Evolutionary conservation across 768 basidiomycete genomes (phyloP).

Genomic region (Leccinellum rugosiceps): DNA sequence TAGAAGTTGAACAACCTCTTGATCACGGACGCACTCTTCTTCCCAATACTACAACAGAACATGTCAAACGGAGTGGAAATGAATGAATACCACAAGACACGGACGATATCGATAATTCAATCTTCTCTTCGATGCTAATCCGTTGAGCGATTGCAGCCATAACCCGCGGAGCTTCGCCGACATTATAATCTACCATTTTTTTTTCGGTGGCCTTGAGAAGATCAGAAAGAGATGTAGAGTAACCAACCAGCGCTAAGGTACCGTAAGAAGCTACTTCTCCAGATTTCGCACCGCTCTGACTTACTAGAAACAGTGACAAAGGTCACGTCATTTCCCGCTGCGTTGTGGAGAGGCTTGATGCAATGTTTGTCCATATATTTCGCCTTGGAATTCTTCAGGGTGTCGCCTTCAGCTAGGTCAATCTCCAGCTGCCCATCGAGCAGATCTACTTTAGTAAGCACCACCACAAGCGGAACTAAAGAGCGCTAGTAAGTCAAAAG

Average conservation of each 20-base stretch:
- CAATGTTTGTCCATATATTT: neutral
- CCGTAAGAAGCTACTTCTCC: neutral
- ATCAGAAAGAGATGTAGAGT: neutral
- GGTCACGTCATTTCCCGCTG: neutral
- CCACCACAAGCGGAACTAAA: slow-evolving; percentile 7
- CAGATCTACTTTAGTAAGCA: slow-evolving; percentile 16
- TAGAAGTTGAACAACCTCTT: neutral
- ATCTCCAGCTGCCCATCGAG: slow-evolving; percentile 3
- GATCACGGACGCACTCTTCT: slow-evolving; percentile 2
- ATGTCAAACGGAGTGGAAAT: neutral
- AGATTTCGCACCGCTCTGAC: neutral
- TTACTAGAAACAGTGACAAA: slow-evolving; percentile 10
- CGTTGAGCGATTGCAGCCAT: slow-evolving; percentile 16
- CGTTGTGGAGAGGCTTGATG: neutral
- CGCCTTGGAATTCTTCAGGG: neutral
- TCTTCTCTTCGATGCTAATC: slow-evolving; percentile 15
- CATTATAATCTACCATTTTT: slow-evolving; percentile 4
- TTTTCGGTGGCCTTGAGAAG: slow-evolving; percentile 1
- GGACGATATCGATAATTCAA: slow-evolving; percentile 10
- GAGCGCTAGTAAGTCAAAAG: neutral
- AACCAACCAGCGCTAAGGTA: slow-evolving; percentile 3
- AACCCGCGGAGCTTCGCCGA: slow-evolving; percentile 9
- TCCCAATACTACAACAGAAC: slow-evolving; percentile 6
- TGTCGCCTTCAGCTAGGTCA: neutral
- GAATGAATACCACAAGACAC: neutral